phyloP scores from a whole-genome alignment of 1,284 basidiomycete species.

The Irpex sp. region DNA sequence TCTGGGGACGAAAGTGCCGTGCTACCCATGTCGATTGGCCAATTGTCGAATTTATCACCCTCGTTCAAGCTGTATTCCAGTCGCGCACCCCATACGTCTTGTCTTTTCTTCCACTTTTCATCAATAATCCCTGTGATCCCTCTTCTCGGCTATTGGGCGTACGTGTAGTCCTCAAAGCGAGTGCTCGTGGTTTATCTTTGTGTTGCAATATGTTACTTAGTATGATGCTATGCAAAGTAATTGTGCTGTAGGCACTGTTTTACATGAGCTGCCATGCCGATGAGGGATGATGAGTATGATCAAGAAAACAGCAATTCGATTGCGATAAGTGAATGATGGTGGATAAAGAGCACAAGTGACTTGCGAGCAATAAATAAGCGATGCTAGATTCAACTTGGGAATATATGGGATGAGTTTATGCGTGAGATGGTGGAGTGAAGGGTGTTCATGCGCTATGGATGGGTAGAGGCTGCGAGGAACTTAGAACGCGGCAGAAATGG shows the following conservation, averaged over 20 bases:
- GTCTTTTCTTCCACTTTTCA: not conserved
- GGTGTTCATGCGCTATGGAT: not conserved
- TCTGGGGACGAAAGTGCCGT: not conserved
- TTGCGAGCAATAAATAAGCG: not conserved
- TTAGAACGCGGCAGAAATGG: slow-evolving; percentile 10
- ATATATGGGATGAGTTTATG: not conserved
- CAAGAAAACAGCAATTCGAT: not conserved
- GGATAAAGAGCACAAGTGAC: not conserved
- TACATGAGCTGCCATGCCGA: not conserved
- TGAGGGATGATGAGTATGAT: not conserved
- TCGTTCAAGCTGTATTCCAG: not conserved
- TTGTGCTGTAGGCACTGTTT: slow-evolving; percentile 9
- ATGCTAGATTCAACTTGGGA: not conserved
- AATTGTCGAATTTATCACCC: not conserved
- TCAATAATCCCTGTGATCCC: not conserved
- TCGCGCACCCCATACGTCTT: not conserved
- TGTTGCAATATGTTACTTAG: not conserved
- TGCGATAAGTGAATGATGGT: not conserved
- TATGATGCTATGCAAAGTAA: not conserved
- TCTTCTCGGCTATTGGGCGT: not conserved
- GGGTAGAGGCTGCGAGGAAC: not conserved
- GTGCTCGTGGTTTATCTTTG: not conserved
- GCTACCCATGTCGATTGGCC: not conserved
- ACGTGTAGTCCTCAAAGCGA: not conserved
- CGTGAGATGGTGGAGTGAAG: not conserved